These are phyloP conservation scores for Pichia kudriavzevii DNA, from an alignment of 1,139 yeast species.

Conservation along the genomic window DNA sequence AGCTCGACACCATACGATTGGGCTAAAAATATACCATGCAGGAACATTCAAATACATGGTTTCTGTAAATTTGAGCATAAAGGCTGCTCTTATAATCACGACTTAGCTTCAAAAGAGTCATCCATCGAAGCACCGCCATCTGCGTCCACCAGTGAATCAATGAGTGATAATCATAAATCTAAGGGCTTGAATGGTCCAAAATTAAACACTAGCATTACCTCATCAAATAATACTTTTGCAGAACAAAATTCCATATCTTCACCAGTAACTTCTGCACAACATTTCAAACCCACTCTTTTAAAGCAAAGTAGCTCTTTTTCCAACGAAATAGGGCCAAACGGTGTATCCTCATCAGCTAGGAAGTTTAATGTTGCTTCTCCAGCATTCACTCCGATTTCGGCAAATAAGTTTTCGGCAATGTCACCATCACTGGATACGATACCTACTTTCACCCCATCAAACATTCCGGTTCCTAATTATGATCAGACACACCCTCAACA, in stretches of 20 bases:
- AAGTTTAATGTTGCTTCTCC: constrained; percentile 60
- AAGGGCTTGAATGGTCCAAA: no score
- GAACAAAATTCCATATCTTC: not conserved
- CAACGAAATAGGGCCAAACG: not conserved
- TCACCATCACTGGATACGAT: constrained; percentile 52
- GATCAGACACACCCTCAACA: not conserved
- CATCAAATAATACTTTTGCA: no score
- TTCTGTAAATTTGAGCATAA: constrained; percentile 84
- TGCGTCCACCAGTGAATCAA: no score
- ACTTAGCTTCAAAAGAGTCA: constrained; percentile 26
- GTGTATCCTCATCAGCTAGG: constrained; percentile 23
- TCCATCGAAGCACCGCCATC: constrained; percentile 9
- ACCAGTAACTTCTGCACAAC: not conserved
- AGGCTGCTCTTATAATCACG: constrained; percentile 81
- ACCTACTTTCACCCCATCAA: constrained; percentile 48
- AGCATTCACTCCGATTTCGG: constrained; percentile 44
- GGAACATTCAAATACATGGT: constrained; percentile 81
- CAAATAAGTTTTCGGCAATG: constrained; percentile 38
- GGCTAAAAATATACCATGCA: constrained; percentile 77
- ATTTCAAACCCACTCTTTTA: constrained; percentile 6
- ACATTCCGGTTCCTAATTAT: not conserved
- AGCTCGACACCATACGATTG: constrained; percentile 30
- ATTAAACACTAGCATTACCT: no score
- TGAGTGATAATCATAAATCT: no score
- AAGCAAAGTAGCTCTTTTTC: no score